Conservation (phyloP, 1,284 basidiomycete species). For the Austropuccinia psidii region DNA sequence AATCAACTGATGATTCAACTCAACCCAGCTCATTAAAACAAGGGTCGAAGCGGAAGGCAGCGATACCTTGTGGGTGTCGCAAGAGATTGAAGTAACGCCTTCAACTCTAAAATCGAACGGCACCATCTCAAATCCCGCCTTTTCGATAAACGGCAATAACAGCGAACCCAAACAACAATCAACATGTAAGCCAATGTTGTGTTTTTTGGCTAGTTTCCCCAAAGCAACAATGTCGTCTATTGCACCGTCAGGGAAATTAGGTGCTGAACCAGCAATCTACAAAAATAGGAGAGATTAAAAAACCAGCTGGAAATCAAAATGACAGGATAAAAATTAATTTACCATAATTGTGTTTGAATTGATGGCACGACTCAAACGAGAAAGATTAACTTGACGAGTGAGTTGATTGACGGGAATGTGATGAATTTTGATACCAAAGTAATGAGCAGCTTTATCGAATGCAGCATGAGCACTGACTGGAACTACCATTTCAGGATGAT, state of each 20-base stretch:
- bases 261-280: conserved; percentile 38
- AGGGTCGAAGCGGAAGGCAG: neutral
- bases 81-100: conserved; percentile 61
- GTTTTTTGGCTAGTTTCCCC: conserved; percentile 62
- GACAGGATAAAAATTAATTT: conserved; percentile 37
- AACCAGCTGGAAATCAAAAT: conserved; percentile 59
- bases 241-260: conserved; percentile 45
- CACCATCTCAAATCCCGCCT: conserved; percentile 49
- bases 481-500: conserved; percentile 84
- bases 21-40: neutral
- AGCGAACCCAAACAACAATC: conserved; percentile 80
- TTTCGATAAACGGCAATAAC: conserved; percentile 78
- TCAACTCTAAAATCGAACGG: conserved; percentile 81
- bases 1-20: conserved; percentile 15
- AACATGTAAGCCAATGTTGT: conserved; percentile 82
- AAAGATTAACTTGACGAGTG: conserved; percentile 73
- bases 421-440: conserved; percentile 87
- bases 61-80: conserved; percentile 75
- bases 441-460: conserved; percentile 84
- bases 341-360: conserved; percentile 76
- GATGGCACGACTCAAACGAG: conserved; percentile 70
- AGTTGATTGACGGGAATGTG: conserved; percentile 72
- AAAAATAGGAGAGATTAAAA: conserved; percentile 68
- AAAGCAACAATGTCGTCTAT: conserved; percentile 75
- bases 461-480: conserved; percentile 84